Evolutionary conservation across 2,329 filamentous ascomycete genomes (phyloP), one percentile per base, ranked within the genome.

Genomic region (Fusarium sp.): DNA sequence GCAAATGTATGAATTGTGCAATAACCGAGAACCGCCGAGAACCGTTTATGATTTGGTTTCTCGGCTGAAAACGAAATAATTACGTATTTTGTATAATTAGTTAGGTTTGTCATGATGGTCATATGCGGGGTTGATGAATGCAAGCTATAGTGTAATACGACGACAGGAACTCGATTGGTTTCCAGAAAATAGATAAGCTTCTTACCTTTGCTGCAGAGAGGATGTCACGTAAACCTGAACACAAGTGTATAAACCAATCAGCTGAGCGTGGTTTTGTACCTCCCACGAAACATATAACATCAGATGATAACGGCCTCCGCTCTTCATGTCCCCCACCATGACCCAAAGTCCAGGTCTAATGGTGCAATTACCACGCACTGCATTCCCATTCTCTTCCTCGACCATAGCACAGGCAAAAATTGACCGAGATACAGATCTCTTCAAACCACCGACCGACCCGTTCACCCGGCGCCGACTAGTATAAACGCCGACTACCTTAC

Each of bases 21-120:
- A 45, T 61, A 22, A 14, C 71, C 71, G 71, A 73, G n/a, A 59
- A 66, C 71, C 71, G 60, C 68, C 71, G 63, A 74, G 20, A 45
- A 31, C 70, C 70, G 70, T 58, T 22, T 36, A 22, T 48, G 12
- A 39, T 33, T 41, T 48, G 20, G 35, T 44, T 47, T 36, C 30
- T 57, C 47, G 55, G 42, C 47, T 41, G 30, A 30, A 67, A 42
- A 24, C 22, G 26, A 33, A 35, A n/a, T 28, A 50, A 57, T 50
- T 57, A 50, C 55, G 55, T 50, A 50, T 57, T 53, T 55, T 31
- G 31, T 51, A 48, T 56, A 30, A n/a, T n/a, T 26, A 28, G 26
- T 45, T 39, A n/a, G 54, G 48, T 26, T 55, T 33, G 45, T 50
- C 65, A 51, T 58, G 30, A 47, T 61, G 36, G 28, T 41, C 39